Conservation (phyloP, 768 basidiomycete genomes). For the Pleurotus cornucopiae region DNA sequence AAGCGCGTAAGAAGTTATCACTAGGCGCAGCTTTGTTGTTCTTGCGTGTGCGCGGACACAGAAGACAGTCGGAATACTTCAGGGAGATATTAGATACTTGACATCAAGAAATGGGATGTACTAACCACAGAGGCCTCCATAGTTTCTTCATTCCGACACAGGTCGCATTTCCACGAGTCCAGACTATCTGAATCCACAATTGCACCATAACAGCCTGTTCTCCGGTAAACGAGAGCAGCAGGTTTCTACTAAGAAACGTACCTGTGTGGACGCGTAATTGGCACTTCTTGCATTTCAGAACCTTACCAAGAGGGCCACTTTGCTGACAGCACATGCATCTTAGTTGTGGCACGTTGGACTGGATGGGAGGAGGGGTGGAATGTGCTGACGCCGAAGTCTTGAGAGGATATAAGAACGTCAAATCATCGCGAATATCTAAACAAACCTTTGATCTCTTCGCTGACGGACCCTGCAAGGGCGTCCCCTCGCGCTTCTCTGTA, state of each 20-base stretch:
- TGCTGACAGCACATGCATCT: conserved; percentile 75
- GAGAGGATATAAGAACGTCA: background rate
- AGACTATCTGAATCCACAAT: conserved; percentile 55
- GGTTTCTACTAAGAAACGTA: conserved; percentile 23
- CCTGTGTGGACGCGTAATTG: conserved; percentile 79
- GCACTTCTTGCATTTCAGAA: conserved; percentile 81
- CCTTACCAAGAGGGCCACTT: conserved; percentile 70
- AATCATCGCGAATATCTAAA: conserved; percentile 8
- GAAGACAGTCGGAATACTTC: conserved; percentile 79
- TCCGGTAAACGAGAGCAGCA: conserved; percentile 1
- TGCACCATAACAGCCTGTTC: conserved; percentile 63
- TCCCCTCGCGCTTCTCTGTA: conserved; percentile 61
- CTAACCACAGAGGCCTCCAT: conserved; percentile 77
- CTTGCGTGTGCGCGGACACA: conserved; percentile 65
- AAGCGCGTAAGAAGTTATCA: conserved; percentile 67
- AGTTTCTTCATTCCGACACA: conserved; percentile 81
- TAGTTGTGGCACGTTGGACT: conserved; percentile 51
- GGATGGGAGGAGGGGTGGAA: conserved; percentile 63
- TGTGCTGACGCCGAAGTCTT: conserved; percentile 48
- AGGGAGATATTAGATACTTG: background rate
- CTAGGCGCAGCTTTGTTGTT: conserved; percentile 47
- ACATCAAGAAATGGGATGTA: conserved; percentile 2
- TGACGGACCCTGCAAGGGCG: conserved; percentile 40
- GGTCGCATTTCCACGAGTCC: conserved; percentile 82
- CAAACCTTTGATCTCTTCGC: conserved; percentile 41